Conservation (phyloP, 495 filamentous ascomycete species). For the Talaromyces stipitatus region DNA sequence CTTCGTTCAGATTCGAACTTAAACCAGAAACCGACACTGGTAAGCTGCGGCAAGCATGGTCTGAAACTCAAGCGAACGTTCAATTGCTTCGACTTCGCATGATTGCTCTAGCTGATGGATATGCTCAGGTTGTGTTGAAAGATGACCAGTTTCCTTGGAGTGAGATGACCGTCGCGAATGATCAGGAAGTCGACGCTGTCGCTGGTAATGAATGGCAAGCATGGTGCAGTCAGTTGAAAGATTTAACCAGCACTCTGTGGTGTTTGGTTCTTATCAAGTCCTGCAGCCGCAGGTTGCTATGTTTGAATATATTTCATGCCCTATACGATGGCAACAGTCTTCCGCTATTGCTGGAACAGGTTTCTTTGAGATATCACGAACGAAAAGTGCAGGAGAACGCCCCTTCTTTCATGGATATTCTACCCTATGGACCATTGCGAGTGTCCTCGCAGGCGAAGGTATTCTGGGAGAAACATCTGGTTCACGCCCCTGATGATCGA, state of each 20-base stretch:
- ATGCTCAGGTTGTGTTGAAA: conserved; percentile 59
- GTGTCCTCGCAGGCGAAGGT: conserved; percentile 16
- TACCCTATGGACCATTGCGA: conserved; percentile 17
- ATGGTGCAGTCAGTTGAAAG: conserved; percentile 35
- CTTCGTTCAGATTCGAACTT: conserved; percentile 55
- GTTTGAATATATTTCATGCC: conserved; percentile 70
- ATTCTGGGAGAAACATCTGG: conserved; percentile 35
- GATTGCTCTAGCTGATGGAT: conserved; percentile 57
- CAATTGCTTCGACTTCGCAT: conserved; percentile 63
- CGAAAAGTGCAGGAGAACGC: conserved; percentile 6
- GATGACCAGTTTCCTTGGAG: conserved; percentile 39
- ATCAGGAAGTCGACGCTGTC: conserved; percentile 19
- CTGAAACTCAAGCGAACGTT: conserved; percentile 30
- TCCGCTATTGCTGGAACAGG: conserved; percentile 50
- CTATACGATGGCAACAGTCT: conserved; percentile 85
- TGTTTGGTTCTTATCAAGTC: conserved; percentile 34
- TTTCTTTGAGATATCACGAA: conserved; percentile 32
- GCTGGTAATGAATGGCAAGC: conserved; percentile 18
- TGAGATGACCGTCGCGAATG: conserved; percentile 15
- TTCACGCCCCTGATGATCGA: conserved; percentile 15
- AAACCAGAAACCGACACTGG: conserved; percentile 25
- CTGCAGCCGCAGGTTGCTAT: conserved; percentile 28
- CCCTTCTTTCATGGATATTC: conserved; percentile 23
- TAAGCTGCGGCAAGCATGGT: conserved; percentile 44
- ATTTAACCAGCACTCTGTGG: conserved; percentile 25